Conservation (phyloP, 495 filamentous ascomycete genomes). For the Neurospora terricola region DNA sequence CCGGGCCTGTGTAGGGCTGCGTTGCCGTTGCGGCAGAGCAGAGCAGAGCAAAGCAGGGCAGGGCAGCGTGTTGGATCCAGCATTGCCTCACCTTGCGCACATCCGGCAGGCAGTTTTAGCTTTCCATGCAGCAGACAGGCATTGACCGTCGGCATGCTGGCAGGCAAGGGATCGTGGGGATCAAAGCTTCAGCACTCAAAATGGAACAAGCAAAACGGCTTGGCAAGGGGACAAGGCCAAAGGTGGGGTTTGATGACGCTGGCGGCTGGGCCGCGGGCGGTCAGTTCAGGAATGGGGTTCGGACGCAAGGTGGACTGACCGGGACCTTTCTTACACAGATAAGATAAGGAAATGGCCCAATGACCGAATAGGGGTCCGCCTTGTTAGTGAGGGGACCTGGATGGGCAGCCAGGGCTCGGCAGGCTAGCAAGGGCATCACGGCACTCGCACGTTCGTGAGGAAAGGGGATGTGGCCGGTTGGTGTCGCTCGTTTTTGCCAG, state of each 20-base stretch:
- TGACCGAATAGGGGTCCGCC: background rate
- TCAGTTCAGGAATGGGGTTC: background rate
- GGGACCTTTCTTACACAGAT: background rate
- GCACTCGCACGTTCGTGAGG: background rate
- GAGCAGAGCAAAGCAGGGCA: background rate
- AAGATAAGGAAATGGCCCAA: background rate
- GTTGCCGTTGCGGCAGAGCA: background rate
- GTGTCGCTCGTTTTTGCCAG: background rate
- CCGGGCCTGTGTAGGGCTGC: background rate
- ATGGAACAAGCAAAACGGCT: background rate
- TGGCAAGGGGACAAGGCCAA: background rate
- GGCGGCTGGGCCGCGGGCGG: background rate
- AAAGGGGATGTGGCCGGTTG: background rate
- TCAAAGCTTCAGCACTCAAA: background rate
- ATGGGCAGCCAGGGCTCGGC: background rate
- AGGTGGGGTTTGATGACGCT: background rate
- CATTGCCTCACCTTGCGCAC: background rate
- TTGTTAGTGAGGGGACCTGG: background rate
- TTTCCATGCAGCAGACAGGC: background rate
- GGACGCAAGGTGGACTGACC: background rate
- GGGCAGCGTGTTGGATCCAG: background rate
- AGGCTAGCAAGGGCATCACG: background rate
- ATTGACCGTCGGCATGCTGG: background rate
- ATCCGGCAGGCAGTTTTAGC: background rate
- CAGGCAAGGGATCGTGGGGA: background rate